A percentile compares a stretch with the other conserved stretches of the same genome.
These are phyloP conservation scores for Fagus crenata DNA, from an alignment of 306 rosid genomes.

Conservation along the genomic window DNA sequence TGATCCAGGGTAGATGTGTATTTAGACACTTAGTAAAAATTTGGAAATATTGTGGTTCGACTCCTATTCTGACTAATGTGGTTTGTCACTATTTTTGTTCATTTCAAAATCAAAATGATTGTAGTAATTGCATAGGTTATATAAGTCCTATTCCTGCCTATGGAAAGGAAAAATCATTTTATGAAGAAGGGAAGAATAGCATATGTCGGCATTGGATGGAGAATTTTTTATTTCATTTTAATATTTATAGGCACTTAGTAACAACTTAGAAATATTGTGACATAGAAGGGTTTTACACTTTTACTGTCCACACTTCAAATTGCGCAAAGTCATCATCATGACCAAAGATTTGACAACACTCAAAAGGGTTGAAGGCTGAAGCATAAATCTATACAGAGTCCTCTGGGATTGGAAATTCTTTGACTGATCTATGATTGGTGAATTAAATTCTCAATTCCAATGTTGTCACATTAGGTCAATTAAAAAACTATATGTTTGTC, in stretches of 20 bases:
- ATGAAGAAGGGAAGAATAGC: conserved; percentile 10
- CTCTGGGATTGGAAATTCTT: conserved; percentile 31
- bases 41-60: no score
- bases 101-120: conserved; percentile 10
- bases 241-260: no score
- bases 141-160: conserved; percentile 9
- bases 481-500: conserved; percentile 1
- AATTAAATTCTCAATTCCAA: conserved; percentile 35
- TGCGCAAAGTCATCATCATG: conserved; percentile 12
- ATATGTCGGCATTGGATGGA: no score
- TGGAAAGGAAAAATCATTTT: neutral
- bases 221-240: no score
- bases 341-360: conserved; percentile 73
- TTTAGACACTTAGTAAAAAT: no score
- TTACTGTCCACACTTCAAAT: neutral
- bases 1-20: no score
- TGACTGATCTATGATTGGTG: conserved; percentile 52
- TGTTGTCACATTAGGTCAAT: conserved; percentile 22
- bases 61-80: no score
- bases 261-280: neutral
- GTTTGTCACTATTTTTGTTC: neutral
- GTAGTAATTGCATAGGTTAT: neutral
- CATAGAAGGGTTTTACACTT: neutral
- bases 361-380: conserved; percentile 23
- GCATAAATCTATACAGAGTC: neutral